Conservation (phyloP, 495 filamentous ascomycete species). For the Penicillium waksmanii region DNA sequence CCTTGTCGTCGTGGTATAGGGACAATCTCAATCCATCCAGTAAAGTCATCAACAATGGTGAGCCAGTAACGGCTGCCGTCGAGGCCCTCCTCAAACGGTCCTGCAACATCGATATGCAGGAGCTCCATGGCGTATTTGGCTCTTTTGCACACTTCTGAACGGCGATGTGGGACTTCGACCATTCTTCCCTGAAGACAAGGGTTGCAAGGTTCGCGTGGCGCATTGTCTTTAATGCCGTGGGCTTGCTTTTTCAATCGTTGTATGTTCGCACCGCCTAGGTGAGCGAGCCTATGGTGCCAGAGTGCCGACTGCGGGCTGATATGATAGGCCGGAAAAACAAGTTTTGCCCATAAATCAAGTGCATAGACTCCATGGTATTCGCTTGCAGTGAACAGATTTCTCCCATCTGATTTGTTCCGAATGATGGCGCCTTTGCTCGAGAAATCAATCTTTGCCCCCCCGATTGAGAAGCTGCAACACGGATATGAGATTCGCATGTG, state of each 20-base stretch:
- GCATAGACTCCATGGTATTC: constrained; percentile 20
- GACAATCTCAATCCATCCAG: background rate
- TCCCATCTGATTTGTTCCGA: constrained; percentile 17
- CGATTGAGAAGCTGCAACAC: constrained; percentile 19
- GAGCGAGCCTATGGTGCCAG: constrained; percentile 20
- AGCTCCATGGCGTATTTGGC: constrained; percentile 29
- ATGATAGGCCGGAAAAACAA: constrained; percentile 22
- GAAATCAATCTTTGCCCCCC: constrained; percentile 19
- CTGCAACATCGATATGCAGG: constrained; percentile 26
- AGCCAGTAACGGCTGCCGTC: background rate
- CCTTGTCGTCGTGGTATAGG: background rate
- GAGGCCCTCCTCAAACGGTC: background rate
- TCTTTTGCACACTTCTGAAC: constrained; percentile 7
- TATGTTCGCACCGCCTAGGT: constrained; percentile 12
- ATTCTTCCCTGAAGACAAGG: constrained; percentile 20
- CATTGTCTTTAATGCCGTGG: constrained; percentile 12
- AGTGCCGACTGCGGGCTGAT: constrained; percentile 20
- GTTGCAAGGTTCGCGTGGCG: constrained; percentile 19
- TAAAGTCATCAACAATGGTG: background rate
- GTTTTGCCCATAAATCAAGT: constrained; percentile 16
- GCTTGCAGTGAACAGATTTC: constrained; percentile 19
- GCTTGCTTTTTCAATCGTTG: constrained; percentile 17
- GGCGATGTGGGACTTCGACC: constrained; percentile 18
- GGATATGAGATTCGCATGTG: constrained; percentile 18
- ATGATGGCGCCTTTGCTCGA: constrained; percentile 7